These are phyloP conservation scores for Globisporangium echinulatum DNA, from an alignment of 352 stramenopile species.

Conservation along the genomic window DNA sequence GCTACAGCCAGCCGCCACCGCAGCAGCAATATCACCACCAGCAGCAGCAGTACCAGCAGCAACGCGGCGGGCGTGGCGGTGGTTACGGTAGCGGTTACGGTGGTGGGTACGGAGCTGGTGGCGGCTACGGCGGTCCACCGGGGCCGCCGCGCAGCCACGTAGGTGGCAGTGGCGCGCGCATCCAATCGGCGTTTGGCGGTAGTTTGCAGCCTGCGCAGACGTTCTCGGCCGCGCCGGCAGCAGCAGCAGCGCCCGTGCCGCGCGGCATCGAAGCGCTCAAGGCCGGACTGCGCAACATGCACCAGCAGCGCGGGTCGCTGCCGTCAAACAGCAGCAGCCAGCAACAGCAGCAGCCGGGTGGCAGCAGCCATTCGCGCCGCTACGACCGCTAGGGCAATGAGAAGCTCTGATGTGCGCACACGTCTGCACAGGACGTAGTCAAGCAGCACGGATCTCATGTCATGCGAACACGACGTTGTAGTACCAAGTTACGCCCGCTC, in stretches of 20 bases:
- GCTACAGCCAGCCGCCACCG: conserved; percentile 19
- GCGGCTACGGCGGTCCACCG: conserved; percentile 13
- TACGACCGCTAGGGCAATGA: conserved; percentile 44
- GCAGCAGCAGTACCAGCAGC: not conserved
- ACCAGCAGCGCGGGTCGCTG: conserved; percentile 50
- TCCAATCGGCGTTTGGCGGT: conserved; percentile 61
- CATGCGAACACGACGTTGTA: no score
- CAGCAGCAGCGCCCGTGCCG: conserved; percentile 23
- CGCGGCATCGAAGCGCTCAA: conserved; percentile 70
- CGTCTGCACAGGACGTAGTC: no score
- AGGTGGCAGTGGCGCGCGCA: conserved; percentile 23
- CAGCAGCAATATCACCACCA: not conserved
- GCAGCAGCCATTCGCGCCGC: conserved; percentile 20
- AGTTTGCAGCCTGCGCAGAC: conserved; percentile 40
- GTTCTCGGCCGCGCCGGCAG: conserved; percentile 36
- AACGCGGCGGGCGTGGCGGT: conserved; percentile 11
- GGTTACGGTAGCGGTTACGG: conserved; percentile 14
- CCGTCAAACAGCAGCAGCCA: conserved; percentile 16
- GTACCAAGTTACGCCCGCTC: no score
- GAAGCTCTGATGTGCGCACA: no score
- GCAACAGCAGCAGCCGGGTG: conserved; percentile 1
- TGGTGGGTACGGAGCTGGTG: conserved; percentile 14
- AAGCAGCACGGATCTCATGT: no score
- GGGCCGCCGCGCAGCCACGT: no score
- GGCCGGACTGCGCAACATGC: conserved; percentile 79